Evolutionary conservation across 805 yeast genomes (phyloP), one percentile per base, ranked within the genome.

Genomic region (Kodamaea hsintzibuensis): DNA sequence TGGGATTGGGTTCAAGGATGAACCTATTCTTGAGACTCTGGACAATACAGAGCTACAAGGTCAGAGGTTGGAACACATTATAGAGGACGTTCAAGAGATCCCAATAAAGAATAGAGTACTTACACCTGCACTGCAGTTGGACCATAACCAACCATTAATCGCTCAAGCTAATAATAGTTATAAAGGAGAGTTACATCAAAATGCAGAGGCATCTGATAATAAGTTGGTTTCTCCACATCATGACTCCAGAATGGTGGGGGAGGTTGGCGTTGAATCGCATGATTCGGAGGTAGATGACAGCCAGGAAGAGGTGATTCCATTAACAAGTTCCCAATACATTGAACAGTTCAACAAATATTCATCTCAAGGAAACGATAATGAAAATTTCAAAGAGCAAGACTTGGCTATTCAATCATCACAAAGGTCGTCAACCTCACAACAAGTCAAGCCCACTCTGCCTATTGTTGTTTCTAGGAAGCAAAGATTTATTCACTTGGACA

Each of bases 221-320:
- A 10, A 12, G 10, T 6, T 9, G 9, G 6, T 9, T 27, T 27
- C 33, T 27, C 33, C 33, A 27, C 33, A 27, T 7, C 33, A 27
- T 27, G n/a, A n/a, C n/a, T n/a, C n/a, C n/a, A 40, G 16, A 2
- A 8, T 30, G 35, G 35, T 30, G 10, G 35, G 35, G 35, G 35
- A 12, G 35, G 13, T 12, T 30, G 35, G 35, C 35, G 35, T 30
- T 30, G 35, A 30, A 30, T 12, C 35, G 35, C 35, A 30, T 30
- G 35, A 30, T 8, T 30, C 53, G 14, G 51, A 48, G 19, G 37
- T 58, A 13, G 59, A 55, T 8, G 59, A 58, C 35, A 58, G 61
- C 38, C 57, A 58, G 40, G 60, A 55, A 38, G 60, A 56, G 42
- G 19, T 51, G 8, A 55, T 52, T 27, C 47, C 46, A 9, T 40